phyloP scores from a whole-genome alignment of 371 early-diverging fungal species.

The Batrachochytrium dendrobatidis region DNA sequence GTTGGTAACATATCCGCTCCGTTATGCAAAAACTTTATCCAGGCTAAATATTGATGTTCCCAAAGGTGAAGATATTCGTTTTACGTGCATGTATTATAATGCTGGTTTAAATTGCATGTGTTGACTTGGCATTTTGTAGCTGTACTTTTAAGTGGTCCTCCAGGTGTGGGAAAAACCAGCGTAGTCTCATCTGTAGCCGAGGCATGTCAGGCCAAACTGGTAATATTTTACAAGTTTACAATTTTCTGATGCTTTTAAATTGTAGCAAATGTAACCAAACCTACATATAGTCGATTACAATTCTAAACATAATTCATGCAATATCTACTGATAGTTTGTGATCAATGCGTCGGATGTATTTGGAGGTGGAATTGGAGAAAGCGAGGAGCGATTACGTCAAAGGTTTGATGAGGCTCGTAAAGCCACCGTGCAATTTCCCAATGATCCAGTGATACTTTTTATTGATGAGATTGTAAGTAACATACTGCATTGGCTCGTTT shows the following conservation, averaged over 20 bases:
- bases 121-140: slow-evolving; percentile 37
- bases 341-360: slow-evolving; percentile 87
- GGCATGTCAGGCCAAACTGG: slow-evolving; percentile 54
- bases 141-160: slow-evolving; percentile 84
- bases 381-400: slow-evolving; percentile 77
- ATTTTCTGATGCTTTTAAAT: background rate
- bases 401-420: slow-evolving; percentile 75
- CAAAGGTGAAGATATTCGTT: slow-evolving; percentile 44
- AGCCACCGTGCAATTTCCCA: slow-evolving; percentile 25
- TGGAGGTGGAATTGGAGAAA: slow-evolving; percentile 89
- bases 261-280: background rate
- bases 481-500: no score
- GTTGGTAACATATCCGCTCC: slow-evolving; percentile 67
- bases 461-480: slow-evolving; percentile 93
- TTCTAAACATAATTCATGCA: background rate
- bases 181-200: slow-evolving; percentile 63
- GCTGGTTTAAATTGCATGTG: background rate
- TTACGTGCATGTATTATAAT: background rate
- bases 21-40: slow-evolving; percentile 58
- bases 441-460: slow-evolving; percentile 78
- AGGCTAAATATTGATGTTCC: slow-evolving; percentile 70
- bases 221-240: slow-evolving; percentile 12
- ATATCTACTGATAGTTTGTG: slow-evolving; percentile 18
- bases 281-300: background rate
- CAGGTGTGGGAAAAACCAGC: slow-evolving; percentile 94